Evolutionary conservation across 2,329 filamentous ascomycete species (phyloP).

Genomic region (Clarireedia homoeocarpa): DNA sequence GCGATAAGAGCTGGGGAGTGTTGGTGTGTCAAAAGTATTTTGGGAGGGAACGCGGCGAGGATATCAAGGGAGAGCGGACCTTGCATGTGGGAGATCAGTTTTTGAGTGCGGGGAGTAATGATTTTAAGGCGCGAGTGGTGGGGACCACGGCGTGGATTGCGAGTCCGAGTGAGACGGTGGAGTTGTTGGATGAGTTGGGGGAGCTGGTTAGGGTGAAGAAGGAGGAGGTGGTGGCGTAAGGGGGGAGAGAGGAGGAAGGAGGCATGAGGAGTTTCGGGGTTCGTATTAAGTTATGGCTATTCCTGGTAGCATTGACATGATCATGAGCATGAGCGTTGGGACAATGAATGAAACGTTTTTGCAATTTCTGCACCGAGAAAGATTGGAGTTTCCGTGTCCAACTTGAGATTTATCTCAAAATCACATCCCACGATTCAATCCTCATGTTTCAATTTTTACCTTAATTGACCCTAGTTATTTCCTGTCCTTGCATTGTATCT

Average conservation of each 20-base stretch:
- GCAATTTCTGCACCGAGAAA: too few species aligned
- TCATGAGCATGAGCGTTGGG: too few species aligned
- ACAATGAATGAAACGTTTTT: too few species aligned
- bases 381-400: too few species aligned
- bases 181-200: constrained; percentile 75
- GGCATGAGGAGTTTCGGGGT: too few species aligned
- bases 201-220: constrained; percentile 33
- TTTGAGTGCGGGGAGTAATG: constrained; percentile 87
- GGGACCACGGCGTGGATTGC: constrained; percentile 97
- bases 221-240: not conserved
- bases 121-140: constrained; percentile 89
- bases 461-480: too few species aligned
- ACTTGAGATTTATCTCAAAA: too few species aligned
- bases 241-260: not conserved
- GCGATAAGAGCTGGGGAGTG: constrained; percentile 95
- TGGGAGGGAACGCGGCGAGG: constrained; percentile 36
- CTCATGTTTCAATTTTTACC: too few species aligned
- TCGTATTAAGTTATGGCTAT: too few species aligned
- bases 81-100: constrained; percentile 97
- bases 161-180: constrained; percentile 82
- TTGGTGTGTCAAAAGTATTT: constrained; percentile 89
- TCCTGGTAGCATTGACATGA: too few species aligned
- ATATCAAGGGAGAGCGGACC: constrained; percentile 52
- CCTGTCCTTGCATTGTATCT: not conserved
- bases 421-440: too few species aligned